Evolutionary conservation across 768 basidiomycete genomes (phyloP).

Genomic region (Postia placenta): DNA sequence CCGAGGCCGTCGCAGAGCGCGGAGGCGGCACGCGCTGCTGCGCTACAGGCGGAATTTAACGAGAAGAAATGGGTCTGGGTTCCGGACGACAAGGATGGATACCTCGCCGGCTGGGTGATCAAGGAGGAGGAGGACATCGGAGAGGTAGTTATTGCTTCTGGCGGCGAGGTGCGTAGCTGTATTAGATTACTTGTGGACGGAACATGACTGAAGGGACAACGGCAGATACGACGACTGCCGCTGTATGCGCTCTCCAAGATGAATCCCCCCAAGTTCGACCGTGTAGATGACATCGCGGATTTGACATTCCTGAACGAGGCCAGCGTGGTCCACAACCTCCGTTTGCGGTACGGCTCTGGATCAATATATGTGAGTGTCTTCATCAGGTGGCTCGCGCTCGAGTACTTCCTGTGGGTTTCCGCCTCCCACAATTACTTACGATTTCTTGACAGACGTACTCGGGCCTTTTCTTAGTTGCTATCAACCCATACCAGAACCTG

Average conservation of each 20-base stretch:
- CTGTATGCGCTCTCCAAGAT: conserved; percentile 86
- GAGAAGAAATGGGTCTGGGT: conserved; percentile 99
- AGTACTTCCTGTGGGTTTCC: no score
- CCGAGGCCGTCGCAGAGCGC: conserved; percentile 33
- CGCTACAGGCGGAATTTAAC: conserved; percentile 92
- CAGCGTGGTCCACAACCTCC: conserved; percentile 96
- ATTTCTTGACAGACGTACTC: conserved; percentile 71
- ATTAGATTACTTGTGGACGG: neutral
- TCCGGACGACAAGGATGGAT: conserved; percentile 87
- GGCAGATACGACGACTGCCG: conserved; percentile 60
- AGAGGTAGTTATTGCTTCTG: conserved; percentile 79
- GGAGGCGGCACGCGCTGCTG: conserved; percentile 79
- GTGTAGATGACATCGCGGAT: conserved; percentile 97
- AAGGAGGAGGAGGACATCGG: conserved; percentile 79
- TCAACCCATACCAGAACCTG: conserved; percentile 92
- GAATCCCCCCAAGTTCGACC: conserved; percentile 98
- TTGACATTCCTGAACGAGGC: conserved; percentile 98
- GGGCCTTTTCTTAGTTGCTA: conserved; percentile 94
- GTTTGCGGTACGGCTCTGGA: conserved; percentile 84
- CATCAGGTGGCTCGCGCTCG: neutral
- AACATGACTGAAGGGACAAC: neutral
- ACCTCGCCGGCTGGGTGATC: conserved; percentile 91
- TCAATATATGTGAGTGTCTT: conserved; percentile 69
- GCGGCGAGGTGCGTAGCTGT: conserved; percentile 59
- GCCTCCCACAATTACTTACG: no score